phyloP scores from a whole-genome alignment of 257 asterid genomes.

The Linaria vulgaris region DNA sequence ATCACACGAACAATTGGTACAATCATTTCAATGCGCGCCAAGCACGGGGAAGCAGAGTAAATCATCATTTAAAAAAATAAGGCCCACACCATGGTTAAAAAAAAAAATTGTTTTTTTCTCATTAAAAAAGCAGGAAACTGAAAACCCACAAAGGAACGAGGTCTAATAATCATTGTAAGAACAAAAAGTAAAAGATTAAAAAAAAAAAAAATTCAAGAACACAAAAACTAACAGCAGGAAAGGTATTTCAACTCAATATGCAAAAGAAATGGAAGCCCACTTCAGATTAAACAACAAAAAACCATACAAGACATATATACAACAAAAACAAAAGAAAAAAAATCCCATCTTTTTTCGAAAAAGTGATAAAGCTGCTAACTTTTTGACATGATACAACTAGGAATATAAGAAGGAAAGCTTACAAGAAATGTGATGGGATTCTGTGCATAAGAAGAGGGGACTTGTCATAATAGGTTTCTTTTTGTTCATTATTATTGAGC shows the following conservation, averaged over 20 bases:
- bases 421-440: conserved; percentile 47
- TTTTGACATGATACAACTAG: conserved; percentile 9
- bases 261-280: conserved; percentile 17
- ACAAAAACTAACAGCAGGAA: conserved; percentile 23
- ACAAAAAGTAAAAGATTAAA: too few species aligned
- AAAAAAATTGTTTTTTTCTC: neutral
- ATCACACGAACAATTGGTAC: conserved; percentile 5
- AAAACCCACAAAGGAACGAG: too few species aligned
- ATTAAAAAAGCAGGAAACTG: too few species aligned
- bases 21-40: conserved; percentile 23
- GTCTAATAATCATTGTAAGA: too few species aligned
- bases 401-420: conserved; percentile 45
- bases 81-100: conserved; percentile 17
- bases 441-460: conserved; percentile 45
- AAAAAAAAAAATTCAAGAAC: conserved; percentile 20
- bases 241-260: neutral
- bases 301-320: conserved; percentile 18
- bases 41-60: conserved; percentile 20
- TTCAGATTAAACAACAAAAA: conserved; percentile 25
- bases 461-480: conserved; percentile 7
- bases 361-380: conserved; percentile 23
- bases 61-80: conserved; percentile 10
- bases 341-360: conserved; percentile 17
- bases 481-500: conserved; percentile 42
- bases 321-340: conserved; percentile 5